These are phyloP conservation scores for Elsinoe ampelina DNA, from an alignment of 2,329 filamentous ascomycete species.

Conservation along the genomic window DNA sequence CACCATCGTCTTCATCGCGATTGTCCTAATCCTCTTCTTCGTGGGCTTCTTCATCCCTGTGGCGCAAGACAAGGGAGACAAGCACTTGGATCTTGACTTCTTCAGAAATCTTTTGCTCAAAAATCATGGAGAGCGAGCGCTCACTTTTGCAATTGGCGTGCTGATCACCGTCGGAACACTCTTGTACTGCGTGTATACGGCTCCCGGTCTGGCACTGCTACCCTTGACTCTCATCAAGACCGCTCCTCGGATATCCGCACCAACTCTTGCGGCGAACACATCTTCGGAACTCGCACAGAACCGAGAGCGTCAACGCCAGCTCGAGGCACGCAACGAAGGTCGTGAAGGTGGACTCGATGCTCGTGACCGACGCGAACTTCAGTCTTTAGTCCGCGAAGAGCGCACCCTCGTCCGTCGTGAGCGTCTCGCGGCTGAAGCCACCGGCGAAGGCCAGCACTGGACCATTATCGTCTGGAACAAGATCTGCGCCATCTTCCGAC, in stretches of 20 bases:
- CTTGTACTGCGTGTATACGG: conserved; percentile 82
- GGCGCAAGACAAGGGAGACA: conserved; percentile 53
- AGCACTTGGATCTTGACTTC: conserved; percentile 75
- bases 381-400: conserved; percentile 79
- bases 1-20: conserved; percentile 70
- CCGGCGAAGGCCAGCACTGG: conserved; percentile 65
- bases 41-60: conserved; percentile 91
- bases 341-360: conserved; percentile 64
- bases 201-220: conserved; percentile 75
- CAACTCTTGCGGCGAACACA: conserved; percentile 66
- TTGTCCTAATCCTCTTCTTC: conserved; percentile 76
- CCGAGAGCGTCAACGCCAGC: conserved; percentile 80
- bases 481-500: conserved; percentile 70
- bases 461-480: conserved; percentile 71
- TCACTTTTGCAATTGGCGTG: conserved; percentile 84
- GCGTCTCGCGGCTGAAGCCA: conserved; percentile 72
- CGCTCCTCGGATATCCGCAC: conserved; percentile 74
- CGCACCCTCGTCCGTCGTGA: conserved; percentile 84
- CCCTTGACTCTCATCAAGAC: conserved; percentile 89
- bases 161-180: conserved; percentile 78
- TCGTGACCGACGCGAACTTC: conserved; percentile 82
- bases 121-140: conserved; percentile 83
- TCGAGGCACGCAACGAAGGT: conserved; percentile 76
- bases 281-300: conserved; percentile 76
- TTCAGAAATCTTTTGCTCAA: conserved; percentile 76